A percentile compares a stretch with the other conserved stretches of the same genome.
Conservation (phyloP, 805 yeast species). For the Saccharomycopsis selenospora region DNA sequence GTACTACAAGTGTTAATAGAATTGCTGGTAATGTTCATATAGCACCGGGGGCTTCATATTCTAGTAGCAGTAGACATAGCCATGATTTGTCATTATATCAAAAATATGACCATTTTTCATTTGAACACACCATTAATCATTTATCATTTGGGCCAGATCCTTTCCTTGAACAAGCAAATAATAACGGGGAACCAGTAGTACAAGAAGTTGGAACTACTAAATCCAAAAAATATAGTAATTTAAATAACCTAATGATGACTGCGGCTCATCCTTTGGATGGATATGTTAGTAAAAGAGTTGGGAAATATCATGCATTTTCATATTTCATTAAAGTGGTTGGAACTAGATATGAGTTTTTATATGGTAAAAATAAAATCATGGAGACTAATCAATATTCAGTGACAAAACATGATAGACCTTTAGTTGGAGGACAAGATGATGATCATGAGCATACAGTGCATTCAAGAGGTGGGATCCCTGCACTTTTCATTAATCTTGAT, state of each 20-base stretch:
- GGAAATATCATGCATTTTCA: constrained; percentile 57
- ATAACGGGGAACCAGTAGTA: too few relatives aligned
- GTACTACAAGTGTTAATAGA: constrained; percentile 72
- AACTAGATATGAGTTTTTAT: constrained; percentile 71
- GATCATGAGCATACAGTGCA: constrained; percentile 86
- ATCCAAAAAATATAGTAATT: constrained; percentile 8
- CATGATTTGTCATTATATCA: constrained; percentile 79
- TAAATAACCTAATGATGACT: constrained; percentile 14
- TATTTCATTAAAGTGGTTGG: constrained; percentile 88
- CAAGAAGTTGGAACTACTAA: constrained; percentile 24
- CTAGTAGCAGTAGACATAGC: constrained; percentile 53
- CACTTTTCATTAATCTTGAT: constrained; percentile 80
- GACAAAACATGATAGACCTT: constrained; percentile 80
- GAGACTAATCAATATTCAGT: constrained; percentile 90
- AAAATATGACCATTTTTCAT: constrained; percentile 51
- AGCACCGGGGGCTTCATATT: constrained; percentile 85
- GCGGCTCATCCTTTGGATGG: constrained; percentile 68
- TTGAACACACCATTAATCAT: constrained; percentile 73
- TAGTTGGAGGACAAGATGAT: constrained; percentile 78
- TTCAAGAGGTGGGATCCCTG: constrained; percentile 84
- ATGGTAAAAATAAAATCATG: constrained; percentile 38
- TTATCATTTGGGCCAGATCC: constrained; percentile 73
- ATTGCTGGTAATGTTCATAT: constrained; percentile 89
- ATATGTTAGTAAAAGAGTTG: constrained; percentile 31
- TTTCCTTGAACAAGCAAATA: constrained; percentile 24